Conservation (phyloP, 2,329 filamentous ascomycete genomes). For the Coniochaeta sp. region DNA sequence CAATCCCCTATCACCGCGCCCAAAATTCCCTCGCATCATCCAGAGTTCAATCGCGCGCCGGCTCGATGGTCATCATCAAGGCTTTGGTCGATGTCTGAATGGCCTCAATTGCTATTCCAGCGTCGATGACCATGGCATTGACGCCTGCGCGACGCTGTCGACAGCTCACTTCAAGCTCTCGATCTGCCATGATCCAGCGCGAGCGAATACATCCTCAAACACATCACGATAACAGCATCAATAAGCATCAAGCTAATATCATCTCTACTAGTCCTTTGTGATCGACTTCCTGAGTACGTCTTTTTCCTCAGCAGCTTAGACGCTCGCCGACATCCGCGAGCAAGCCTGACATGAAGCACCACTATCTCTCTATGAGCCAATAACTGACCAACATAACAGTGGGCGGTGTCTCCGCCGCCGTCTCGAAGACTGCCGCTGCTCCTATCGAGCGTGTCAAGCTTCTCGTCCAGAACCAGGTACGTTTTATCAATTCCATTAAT, state of each 20-base stretch:
- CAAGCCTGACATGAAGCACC: slow-evolving; percentile 18
- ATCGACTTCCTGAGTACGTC: slow-evolving; percentile 98
- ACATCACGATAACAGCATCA: slow-evolving; percentile 1
- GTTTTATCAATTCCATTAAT: slow-evolving; percentile 27
- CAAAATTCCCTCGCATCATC: slow-evolving; percentile 20
- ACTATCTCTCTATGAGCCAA: neutral
- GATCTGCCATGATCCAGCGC: neutral
- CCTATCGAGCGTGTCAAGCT: slow-evolving; percentile 99
- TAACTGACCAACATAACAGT: slow-evolving; percentile 45
- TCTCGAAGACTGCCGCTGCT: slow-evolving; percentile 99
- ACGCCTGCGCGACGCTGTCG: neutral
- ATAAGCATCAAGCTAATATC: slow-evolving; percentile 24
- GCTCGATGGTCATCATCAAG: neutral
- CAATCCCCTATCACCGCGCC: too few relatives aligned
- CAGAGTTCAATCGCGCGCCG: neutral
- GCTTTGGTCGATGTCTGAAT: neutral
- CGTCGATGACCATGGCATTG: slow-evolving; percentile 9
- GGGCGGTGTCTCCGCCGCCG: slow-evolving; percentile 99
- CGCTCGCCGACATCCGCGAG: neutral
- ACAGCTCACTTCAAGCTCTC: neutral
- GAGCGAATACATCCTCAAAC: neutral
- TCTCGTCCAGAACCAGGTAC: slow-evolving; percentile 99
- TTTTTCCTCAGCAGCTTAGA: neutral
- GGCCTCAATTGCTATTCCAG: neutral
- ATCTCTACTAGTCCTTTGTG: slow-evolving; percentile 67